A percentile compares a stretch with the other conserved stretches of the same genome.
Conservation (phyloP, 2,329 filamentous ascomycete genomes). For the Aspergillus brunneoviolaceus region DNA sequence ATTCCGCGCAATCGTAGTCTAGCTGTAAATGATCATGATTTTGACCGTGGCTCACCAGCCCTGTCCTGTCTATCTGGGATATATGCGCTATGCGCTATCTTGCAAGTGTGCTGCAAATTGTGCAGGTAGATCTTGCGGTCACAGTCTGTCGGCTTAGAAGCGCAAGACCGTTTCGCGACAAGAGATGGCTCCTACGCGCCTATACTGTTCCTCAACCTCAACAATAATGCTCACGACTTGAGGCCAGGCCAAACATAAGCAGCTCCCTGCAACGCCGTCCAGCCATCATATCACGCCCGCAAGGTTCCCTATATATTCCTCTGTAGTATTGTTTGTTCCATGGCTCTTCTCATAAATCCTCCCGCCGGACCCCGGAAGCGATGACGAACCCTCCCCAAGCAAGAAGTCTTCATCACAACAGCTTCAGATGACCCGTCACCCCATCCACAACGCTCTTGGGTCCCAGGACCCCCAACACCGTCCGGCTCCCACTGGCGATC, state of each 20-base stretch:
- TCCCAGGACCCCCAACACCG: slow-evolving; percentile 79
- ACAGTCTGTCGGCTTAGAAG: neutral
- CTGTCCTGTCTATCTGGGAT: neutral
- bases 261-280: no score
- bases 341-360: neutral
- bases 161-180: neutral
- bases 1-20: neutral
- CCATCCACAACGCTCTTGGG: slow-evolving; percentile 84
- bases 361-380: neutral
- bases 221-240: no score
- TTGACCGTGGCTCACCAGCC: neutral
- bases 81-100: neutral
- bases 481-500: slow-evolving; percentile 89
- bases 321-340: neutral
- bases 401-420: slow-evolving; percentile 57
- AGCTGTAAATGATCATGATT: no score
- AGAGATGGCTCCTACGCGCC: neutral
- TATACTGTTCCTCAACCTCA: no score
- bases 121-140: neutral
- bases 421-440: slow-evolving; percentile 80
- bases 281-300: no score
- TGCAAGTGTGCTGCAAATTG: neutral
- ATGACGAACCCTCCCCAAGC: no score
- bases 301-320: no score
- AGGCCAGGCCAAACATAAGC: no score